Evolutionary conservation across 441 rosid species (phyloP).

Genomic region (Capsella rubella): DNA sequence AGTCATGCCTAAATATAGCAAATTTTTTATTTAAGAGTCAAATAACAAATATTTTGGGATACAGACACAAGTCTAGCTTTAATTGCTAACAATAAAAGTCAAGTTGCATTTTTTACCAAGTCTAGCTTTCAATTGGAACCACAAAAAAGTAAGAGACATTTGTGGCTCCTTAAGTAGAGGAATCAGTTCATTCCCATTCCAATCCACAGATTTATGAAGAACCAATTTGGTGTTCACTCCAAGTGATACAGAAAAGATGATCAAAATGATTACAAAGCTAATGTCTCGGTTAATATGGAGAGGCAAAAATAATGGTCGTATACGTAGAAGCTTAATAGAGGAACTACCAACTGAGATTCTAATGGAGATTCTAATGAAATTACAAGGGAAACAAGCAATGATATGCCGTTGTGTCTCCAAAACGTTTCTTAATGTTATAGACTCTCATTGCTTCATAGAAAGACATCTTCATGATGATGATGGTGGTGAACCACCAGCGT

Average conservation of each 20-base stretch:
- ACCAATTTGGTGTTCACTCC: neutral
- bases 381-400: neutral
- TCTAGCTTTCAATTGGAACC: neutral
- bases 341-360: neutral
- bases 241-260: neutral
- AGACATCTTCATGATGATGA: neutral
- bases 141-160: neutral
- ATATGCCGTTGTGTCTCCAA: conserved; percentile 2
- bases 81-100: too few species aligned
- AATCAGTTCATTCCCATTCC: neutral
- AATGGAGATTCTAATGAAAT: neutral
- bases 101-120: too few species aligned
- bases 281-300: neutral
- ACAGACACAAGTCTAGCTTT: too few species aligned
- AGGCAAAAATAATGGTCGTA: neutral
- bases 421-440: neutral
- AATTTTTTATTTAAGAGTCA: too few species aligned
- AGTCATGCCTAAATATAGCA: too few species aligned
- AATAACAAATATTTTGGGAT: too few species aligned
- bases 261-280: neutral
- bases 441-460: neutral
- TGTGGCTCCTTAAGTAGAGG: neutral
- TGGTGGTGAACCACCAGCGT: neutral
- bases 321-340: neutral
- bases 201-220: neutral